phyloP scores from a whole-genome alignment of 108 stramenopile species.

The Pseudonitzschia multiseries region DNA sequence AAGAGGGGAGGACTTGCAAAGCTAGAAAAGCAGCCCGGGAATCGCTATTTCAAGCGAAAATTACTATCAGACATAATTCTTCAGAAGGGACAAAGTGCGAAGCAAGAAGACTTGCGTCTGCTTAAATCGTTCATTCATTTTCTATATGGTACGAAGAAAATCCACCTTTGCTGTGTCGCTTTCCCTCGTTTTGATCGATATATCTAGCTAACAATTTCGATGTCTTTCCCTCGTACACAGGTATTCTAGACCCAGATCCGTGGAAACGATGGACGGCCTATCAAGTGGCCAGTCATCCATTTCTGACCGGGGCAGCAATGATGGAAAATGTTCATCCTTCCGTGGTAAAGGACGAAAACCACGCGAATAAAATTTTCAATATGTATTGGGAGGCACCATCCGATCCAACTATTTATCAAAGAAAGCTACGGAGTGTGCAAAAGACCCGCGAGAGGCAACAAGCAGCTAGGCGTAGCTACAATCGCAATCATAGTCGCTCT shows the following conservation, averaged over 20 bases:
- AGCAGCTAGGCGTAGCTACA: slow-evolving; percentile 23
- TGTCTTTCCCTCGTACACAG: slow-evolving; percentile 26
- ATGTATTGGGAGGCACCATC: slow-evolving; percentile 79
- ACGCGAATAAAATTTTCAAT: slow-evolving; percentile 50
- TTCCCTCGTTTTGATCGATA: not conserved
- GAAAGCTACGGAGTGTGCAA: slow-evolving; percentile 58
- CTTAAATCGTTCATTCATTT: slow-evolving; percentile 77
- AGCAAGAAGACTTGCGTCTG: slow-evolving; percentile 52
- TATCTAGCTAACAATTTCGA: not conserved
- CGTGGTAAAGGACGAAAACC: slow-evolving; percentile 28
- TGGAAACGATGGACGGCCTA: slow-evolving; percentile 82
- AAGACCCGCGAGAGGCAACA: slow-evolving; percentile 69
- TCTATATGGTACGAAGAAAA: slow-evolving; percentile 46
- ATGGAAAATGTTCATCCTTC: not conserved
- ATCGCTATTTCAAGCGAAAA: slow-evolving; percentile 78
- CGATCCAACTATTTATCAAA: slow-evolving; percentile 69
- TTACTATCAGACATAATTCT: slow-evolving; percentile 70
- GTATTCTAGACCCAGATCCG: slow-evolving; percentile 79
- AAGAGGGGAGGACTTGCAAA: slow-evolving; percentile 70
- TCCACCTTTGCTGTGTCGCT: not conserved
- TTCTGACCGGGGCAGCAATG: slow-evolving; percentile 49
- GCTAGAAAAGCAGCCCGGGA: slow-evolving; percentile 77
- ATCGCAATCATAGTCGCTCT: slow-evolving; percentile 7
- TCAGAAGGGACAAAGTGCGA: slow-evolving; percentile 56
- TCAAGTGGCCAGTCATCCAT: slow-evolving; percentile 79